Base-by-base conservation (phyloP, 1,139 yeast genomes). In the Magnusiomyces sp. region DNA sequence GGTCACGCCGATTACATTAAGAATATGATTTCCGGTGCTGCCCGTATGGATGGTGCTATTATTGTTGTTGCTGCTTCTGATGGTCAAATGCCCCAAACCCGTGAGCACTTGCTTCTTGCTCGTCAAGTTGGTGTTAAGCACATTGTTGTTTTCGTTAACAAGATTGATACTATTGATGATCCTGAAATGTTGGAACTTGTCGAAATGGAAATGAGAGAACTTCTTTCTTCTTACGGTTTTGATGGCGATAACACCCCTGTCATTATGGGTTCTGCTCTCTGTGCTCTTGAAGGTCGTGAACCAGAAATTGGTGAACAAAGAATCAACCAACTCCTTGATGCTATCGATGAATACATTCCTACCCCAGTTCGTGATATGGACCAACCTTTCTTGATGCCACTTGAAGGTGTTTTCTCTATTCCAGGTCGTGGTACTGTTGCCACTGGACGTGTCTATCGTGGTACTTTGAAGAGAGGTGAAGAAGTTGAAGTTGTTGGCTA, bases 351-450 rank as follows among this genome's bases (percentile, higher is more conserved):
- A 68, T 76, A 83, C 75, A 90, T 92, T 60, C 98, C 98, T 67
- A 89, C 96, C 57, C 99, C 99, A 61, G 74, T 74, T 62, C 89
- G 99, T 78, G 97, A 92, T 70, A 79, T 90, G 64, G 97, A 89
- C 63, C 88, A 89, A 74, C 94, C 97, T 60, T 94, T 92, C 79
- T 75, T 92, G 73, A 83, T 92, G 85, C 97, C 98, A 57, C 83
- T 92, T 62, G 98, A 92, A 77, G 97, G 88, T 65, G 94, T 89
- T 58, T 94, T 92, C 79, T 88, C 97, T 54, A 92, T 92, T 62
- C 89, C 97, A 50, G 98, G 98, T 74, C 90, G 98, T 82, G 98
- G 98, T 75, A 92, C 98, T 55, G 98, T 92, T 60, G 96, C 88
- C 64, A 87, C 97, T 53, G 98, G 98, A 70, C 87, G 97, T 75